Conservation (phyloP, 257 asterid genomes). For the Solanum ossicruentum region DNA sequence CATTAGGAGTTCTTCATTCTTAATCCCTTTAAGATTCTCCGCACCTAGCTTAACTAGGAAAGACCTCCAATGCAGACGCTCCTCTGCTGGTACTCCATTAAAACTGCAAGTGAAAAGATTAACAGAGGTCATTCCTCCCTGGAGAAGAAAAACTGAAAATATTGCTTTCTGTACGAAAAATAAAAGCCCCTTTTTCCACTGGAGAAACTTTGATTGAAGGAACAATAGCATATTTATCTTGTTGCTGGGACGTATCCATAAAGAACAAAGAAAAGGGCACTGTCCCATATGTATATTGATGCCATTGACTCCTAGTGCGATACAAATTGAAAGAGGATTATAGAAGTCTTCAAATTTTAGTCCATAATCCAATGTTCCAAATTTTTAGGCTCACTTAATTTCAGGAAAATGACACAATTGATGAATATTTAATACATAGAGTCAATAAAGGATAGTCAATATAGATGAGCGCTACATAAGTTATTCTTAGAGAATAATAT, state of each 20-base stretch:
- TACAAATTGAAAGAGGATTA: not conserved
- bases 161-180: not conserved
- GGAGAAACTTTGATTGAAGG: not conserved
- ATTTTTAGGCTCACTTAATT: not conserved
- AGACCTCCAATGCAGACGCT: slow-evolving; percentile 93
- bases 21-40: slow-evolving; percentile 80
- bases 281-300: not conserved
- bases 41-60: slow-evolving; percentile 88
- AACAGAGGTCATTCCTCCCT: not conserved
- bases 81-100: slow-evolving; percentile 98
- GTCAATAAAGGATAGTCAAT: not conserved
- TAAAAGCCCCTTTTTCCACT: not conserved
- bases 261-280: not conserved
- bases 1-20: slow-evolving; percentile 93
- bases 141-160: not conserved
- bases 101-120: slow-evolving; percentile 30
- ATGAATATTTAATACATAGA: not conserved
- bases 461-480: not conserved
- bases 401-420: not conserved
- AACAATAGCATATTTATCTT: not conserved
- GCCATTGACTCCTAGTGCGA: not conserved
- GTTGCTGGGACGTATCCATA: not conserved
- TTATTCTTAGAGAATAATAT: not conserved
- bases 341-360: not conserved
- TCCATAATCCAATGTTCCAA: not conserved